Evolutionary conservation across 140 eudicot genomes (phyloP).

Genomic region (Ambrosia hybrid): DNA sequence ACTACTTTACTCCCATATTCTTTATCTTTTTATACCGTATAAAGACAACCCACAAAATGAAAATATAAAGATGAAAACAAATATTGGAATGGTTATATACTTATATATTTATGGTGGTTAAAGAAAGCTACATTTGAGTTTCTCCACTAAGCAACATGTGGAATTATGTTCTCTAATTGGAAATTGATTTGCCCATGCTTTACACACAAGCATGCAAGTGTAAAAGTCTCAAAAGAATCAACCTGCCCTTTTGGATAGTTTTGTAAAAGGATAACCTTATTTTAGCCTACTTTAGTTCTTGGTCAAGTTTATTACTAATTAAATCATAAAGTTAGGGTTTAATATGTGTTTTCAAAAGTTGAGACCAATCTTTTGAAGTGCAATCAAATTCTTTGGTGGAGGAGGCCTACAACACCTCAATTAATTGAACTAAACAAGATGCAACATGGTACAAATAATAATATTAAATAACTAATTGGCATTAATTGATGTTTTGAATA

Average conservation of each 20-base stretch:
- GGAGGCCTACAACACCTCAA: constrained; percentile 2
- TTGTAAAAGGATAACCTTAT: constrained; percentile 30
- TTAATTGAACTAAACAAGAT: constrained; percentile 7
- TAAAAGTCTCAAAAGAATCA: constrained; percentile 41
- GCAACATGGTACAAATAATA: neutral
- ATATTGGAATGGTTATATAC: neutral
- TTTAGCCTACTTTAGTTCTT: constrained; percentile 40
- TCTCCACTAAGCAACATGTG: constrained; percentile 33
- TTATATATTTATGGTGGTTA: constrained; percentile 15
- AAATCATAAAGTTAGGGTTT: constrained; percentile 32
- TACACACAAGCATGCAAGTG: constrained; percentile 45
- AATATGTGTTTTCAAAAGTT: constrained; percentile 29
- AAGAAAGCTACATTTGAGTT: constrained; percentile 25
- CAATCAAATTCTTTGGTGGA: constrained; percentile 1
- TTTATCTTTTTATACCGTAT: neutral
- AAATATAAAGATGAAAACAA: neutral
- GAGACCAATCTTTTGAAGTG: constrained; percentile 17
- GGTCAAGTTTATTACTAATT: constrained; percentile 31
- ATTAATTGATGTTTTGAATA: too few relatives aligned
- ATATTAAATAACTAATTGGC: too few relatives aligned
- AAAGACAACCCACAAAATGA: neutral
- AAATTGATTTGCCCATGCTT: constrained; percentile 34
- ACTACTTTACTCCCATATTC: neutral
- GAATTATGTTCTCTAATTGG: constrained; percentile 24
- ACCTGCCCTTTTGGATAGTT: constrained; percentile 41